phyloP scores from a whole-genome alignment of 2,329 filamentous ascomycete genomes.

The Corinectria fuckeliana region DNA sequence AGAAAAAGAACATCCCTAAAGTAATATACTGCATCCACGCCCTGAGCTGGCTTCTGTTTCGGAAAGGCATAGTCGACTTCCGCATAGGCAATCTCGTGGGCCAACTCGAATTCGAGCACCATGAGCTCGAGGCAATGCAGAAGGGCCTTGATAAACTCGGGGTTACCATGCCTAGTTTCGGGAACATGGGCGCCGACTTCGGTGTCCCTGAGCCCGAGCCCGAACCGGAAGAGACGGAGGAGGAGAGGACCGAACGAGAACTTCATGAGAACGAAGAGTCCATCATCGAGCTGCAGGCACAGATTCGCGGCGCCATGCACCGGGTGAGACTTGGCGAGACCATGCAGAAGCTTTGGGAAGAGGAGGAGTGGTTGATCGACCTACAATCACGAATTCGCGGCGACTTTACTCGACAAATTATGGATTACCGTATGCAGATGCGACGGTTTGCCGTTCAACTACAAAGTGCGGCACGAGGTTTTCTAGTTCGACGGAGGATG shows the following conservation, averaged over 20 bases:
- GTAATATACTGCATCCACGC: constrained; percentile 99
- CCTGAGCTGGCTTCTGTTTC: constrained; percentile 94
- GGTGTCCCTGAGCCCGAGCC: constrained; percentile 77
- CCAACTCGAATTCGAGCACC: constrained; percentile 95
- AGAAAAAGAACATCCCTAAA: constrained; percentile 99
- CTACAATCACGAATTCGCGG: constrained; percentile 88
- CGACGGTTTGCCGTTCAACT: constrained; percentile 77
- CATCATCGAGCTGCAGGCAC: constrained; percentile 83
- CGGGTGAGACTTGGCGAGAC: constrained; percentile 77
- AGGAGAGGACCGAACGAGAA: constrained; percentile 85
- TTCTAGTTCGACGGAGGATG: constrained; percentile 71
- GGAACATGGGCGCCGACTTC: constrained; percentile 96
- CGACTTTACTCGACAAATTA: constrained; percentile 84
- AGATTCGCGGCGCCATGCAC: constrained; percentile 80
- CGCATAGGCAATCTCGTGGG: constrained; percentile 96
- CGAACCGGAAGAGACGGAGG: constrained; percentile 85
- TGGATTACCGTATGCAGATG: constrained; percentile 84
- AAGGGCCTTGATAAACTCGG: constrained; percentile 96
- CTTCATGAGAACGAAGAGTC: constrained; percentile 75
- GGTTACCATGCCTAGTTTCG: constrained; percentile 95
- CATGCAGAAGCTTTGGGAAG: constrained; percentile 92
- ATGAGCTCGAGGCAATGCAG: constrained; percentile 95
- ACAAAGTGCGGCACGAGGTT: constrained; percentile 80
- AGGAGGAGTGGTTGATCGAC: constrained; percentile 78
- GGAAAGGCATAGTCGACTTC: constrained; percentile 94